A percentile compares a stretch with the other conserved stretches of the same genome.
Conservation (phyloP, 2,329 filamentous ascomycete genomes). For the Fusarium subtropicale region DNA sequence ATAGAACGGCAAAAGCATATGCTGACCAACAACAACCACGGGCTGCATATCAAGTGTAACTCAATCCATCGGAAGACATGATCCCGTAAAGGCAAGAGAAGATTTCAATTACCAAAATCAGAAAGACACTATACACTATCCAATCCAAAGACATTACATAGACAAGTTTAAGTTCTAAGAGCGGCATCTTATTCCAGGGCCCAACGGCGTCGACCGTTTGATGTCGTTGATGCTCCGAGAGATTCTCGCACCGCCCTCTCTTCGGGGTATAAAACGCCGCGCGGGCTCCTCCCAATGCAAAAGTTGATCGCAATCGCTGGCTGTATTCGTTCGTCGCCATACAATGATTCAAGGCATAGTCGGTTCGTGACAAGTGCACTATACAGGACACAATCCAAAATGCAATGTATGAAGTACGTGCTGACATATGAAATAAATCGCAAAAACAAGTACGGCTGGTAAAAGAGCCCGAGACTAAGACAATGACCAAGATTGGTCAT, state of each 20-base stretch:
- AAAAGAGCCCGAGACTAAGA: conserved; percentile 33
- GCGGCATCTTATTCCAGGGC: conserved; percentile 24
- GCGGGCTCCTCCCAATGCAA: conserved; percentile 34
- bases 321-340: conserved; percentile 28
- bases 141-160: conserved; percentile 45
- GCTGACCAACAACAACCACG: conserved; percentile 1
- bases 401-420: conserved; percentile 40
- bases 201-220: conserved; percentile 21
- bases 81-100: neutral
- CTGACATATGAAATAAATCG: conserved; percentile 37
- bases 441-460: conserved; percentile 33
- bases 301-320: conserved; percentile 31
- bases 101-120: conserved; percentile 20
- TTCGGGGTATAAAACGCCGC: conserved; percentile 33
- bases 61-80: neutral
- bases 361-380: conserved; percentile 25
- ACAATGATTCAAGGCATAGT: conserved; percentile 23
- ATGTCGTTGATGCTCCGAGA: conserved; percentile 32
- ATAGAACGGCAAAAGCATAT: conserved; percentile 12
- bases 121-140: conserved; percentile 42
- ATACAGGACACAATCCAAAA: conserved; percentile 29
- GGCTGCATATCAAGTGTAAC: neutral
- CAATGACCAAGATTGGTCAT: conserved; percentile 32
- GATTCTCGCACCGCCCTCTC: conserved; percentile 32
- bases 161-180: conserved; percentile 36